Evolutionary conservation across 2,329 filamentous ascomycete species (phyloP).

Genomic region (Chalaropsis thielavioides): DNA sequence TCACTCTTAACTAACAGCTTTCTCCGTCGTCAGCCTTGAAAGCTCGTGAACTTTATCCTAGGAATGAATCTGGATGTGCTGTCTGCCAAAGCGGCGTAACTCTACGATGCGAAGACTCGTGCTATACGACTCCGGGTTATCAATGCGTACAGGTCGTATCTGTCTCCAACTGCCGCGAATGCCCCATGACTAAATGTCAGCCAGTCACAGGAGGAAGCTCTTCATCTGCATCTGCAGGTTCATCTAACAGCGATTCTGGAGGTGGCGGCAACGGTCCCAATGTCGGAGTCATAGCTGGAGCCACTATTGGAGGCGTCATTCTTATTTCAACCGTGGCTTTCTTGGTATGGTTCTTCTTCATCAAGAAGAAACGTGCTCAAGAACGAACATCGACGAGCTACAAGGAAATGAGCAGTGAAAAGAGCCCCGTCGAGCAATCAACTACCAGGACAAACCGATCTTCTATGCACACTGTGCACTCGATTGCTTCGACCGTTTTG

Average conservation of each 20-base stretch:
- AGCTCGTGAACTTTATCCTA: slow-evolving; percentile 18
- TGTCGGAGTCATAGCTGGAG: slow-evolving; percentile 76
- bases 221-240: slow-evolving; percentile 4
- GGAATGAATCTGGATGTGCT: slow-evolving; percentile 17
- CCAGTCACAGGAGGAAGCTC: background rate
- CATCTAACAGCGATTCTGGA: slow-evolving; percentile 16
- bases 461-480: slow-evolving; percentile 74
- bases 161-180: slow-evolving; percentile 19
- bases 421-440: slow-evolving; percentile 23
- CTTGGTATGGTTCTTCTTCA: slow-evolving; percentile 73
- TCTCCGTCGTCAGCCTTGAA: slow-evolving; percentile 13
- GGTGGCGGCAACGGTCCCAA: slow-evolving; percentile 40
- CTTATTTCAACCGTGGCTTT: slow-evolving; percentile 62
- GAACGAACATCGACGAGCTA: slow-evolving; percentile 5
- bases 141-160: slow-evolving; percentile 19
- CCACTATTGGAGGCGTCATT: slow-evolving; percentile 73
- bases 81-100: slow-evolving; percentile 18
- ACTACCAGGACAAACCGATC: slow-evolving; percentile 47
- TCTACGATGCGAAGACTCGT: slow-evolving; percentile 18
- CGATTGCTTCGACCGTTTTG: slow-evolving; percentile 86
- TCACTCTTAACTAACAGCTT: background rate
- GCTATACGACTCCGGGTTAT: slow-evolving; percentile 16
- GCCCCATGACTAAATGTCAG: slow-evolving; percentile 19
- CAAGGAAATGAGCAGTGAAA: slow-evolving; percentile 35
- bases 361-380: slow-evolving; percentile 57